Base-by-base conservation (phyloP, 2,329 filamentous ascomycete genomes). In the Pezicula rhizophila region DNA sequence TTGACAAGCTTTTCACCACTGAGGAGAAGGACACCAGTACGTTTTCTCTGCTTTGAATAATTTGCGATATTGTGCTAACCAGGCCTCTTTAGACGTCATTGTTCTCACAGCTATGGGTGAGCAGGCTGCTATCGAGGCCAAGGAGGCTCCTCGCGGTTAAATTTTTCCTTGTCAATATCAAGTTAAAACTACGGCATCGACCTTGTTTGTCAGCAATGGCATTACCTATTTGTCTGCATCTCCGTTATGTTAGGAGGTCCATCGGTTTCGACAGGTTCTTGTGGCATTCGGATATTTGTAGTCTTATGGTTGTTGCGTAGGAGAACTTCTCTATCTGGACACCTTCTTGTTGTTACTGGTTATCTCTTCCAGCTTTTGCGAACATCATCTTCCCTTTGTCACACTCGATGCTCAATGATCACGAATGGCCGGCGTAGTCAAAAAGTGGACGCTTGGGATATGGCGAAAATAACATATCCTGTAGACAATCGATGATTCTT, bases 71-170 rank as follows among this genome's bases (percentile, higher is more conserved):
- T 40, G 40, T 51, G 35, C 52, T 53, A 45, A 52, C 45, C 41
- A 37, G 20, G 18, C 48, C 39, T 39, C 23, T 40, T 10, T 57
- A 96, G 90, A 90, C 74, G 85, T 97, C 65, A 86, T 92, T 64
- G 83, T 99, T 70, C 87, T 95, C 69, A 88, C 89, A 65, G 84
- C 93, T 70, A 99, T 99, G 93, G 88, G 88, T 68, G 92, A 99
- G 77, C 88, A 97, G 80, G 75, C 80, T 64, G 87, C 85, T 67
- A 85, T 96, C 70, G 91, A 96, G 69, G 87, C 84, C 75, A 97
- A 97, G 84, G 91, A 96, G 77, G 89, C 88, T 71, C 84, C 87
- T 71, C 64, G 57, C 50, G 53, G 56, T 59, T 62, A 63, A 55
- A 54, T 51, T 40, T 38, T 45, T 47, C 49, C 45, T 44, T 45